A percentile compares a stretch with the other conserved stretches of the same genome.
Evolutionary conservation across 495 filamentous ascomycete genomes (phyloP).

Genomic region (Aspergillus nanangensis): DNA sequence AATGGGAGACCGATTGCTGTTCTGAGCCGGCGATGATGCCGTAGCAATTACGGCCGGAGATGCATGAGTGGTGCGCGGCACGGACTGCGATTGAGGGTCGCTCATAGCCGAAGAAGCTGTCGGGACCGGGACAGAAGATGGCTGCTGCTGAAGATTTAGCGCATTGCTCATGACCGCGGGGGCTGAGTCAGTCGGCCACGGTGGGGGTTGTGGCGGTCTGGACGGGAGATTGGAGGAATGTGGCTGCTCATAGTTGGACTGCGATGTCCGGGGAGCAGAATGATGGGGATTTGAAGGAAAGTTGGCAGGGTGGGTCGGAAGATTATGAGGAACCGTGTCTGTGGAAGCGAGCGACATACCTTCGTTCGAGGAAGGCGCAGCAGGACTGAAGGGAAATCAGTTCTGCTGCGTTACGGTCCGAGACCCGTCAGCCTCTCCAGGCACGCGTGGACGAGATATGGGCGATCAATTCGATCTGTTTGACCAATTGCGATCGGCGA

Average conservation of each 20-base stretch:
- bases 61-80: conserved; percentile 31
- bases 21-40: conserved; percentile 24
- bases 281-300: conserved; percentile 16
- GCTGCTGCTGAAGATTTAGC: conserved; percentile 26
- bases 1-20: conserved; percentile 27
- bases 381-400: conserved; percentile 15
- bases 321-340: conserved; percentile 6
- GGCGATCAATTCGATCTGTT: conserved; percentile 30
- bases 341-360: conserved; percentile 19
- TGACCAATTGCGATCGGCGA: conserved; percentile 14
- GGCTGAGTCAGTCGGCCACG: not conserved
- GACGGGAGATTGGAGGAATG: conserved; percentile 35
- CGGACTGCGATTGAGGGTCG: conserved; percentile 31
- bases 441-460: conserved; percentile 31
- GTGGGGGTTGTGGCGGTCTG: conserved; percentile 44
- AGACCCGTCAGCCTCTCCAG: conserved; percentile 21
- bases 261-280: conserved; percentile 33
- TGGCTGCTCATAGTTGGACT: conserved; percentile 42
- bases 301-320: conserved; percentile 19
- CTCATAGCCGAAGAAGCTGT: conserved; percentile 44
- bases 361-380: conserved; percentile 16
- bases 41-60: conserved; percentile 26
- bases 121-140: conserved; percentile 22
- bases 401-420: conserved; percentile 33
- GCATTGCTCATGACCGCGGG: conserved; percentile 1